phyloP scores from a whole-genome alignment of 306 rosid species.

The Ammopiptanthus mongolicus region DNA sequence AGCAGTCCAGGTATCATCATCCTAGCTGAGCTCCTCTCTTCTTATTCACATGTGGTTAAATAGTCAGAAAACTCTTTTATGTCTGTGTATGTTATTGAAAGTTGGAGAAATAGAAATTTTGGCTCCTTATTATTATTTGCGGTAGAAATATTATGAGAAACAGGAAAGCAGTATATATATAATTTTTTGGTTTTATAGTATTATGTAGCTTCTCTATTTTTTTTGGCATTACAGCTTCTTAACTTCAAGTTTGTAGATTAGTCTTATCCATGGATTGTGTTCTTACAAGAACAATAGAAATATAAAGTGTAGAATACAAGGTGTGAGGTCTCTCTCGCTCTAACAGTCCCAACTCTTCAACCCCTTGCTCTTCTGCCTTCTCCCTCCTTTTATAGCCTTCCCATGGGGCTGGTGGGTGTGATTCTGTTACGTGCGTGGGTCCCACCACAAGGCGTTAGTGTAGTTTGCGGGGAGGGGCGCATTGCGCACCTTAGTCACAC shows the following conservation, averaged over 20 bases:
- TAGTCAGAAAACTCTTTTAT: background rate
- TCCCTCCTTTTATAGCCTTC: too few relatives aligned
- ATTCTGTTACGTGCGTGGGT: too few relatives aligned
- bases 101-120: conserved; percentile 28
- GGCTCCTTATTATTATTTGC: background rate
- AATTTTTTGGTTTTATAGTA: background rate
- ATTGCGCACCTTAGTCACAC: too few relatives aligned
- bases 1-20: conserved; percentile 50
- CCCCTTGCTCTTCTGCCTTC: too few relatives aligned
- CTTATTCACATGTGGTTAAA: background rate
- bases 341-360: too few relatives aligned
- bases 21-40: conserved; percentile 10
- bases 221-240: conserved; percentile 3
- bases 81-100: conserved; percentile 8
- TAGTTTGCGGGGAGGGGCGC: too few relatives aligned
- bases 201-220: conserved; percentile 2
- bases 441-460: too few relatives aligned
- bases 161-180: background rate
- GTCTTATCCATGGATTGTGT: background rate
- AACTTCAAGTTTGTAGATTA: conserved; percentile 2
- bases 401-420: too few relatives aligned
- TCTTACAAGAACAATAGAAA: too few relatives aligned
- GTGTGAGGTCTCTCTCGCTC: too few relatives aligned
- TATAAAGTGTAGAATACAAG: too few relatives aligned
- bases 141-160: background rate